These are phyloP conservation scores for Hortaea werneckii DNA, from an alignment of 2,329 filamentous ascomycete species.

Conservation along the genomic window DNA sequence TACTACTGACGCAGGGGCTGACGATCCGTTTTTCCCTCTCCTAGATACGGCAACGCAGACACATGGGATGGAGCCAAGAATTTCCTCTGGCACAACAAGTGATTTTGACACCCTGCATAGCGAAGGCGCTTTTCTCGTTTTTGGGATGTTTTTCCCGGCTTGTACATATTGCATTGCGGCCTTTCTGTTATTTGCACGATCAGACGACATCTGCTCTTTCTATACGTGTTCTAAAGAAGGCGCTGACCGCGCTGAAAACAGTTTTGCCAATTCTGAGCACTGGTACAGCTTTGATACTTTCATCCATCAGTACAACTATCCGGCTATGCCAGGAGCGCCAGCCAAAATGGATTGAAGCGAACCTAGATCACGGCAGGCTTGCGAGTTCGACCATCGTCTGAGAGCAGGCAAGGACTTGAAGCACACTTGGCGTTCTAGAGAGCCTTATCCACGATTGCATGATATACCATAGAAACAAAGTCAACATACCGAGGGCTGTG, in stretches of 20 bases:
- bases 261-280: conserved; percentile 10
- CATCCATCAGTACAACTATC: conserved; percentile 6
- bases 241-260: conserved; percentile 1
- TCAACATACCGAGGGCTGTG: too few relatives aligned
- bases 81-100: conserved; percentile 72
- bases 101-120: conserved; percentile 5
- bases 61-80: conserved; percentile 80
- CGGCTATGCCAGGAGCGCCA: conserved; percentile 5
- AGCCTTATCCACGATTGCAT: too few relatives aligned
- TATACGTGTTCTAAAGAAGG: background rate
- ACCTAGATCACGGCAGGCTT: background rate
- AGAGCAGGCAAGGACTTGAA: too few relatives aligned
- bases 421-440: background rate
- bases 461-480: too few relatives aligned
- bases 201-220: too few relatives aligned
- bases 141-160: background rate
- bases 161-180: conserved; percentile 3
- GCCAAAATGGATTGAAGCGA: conserved; percentile 6
- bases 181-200: background rate
- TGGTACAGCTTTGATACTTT: conserved; percentile 7
- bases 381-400: too few relatives aligned
- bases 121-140: background rate
- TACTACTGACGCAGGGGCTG: conserved; percentile 21
- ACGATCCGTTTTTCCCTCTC: conserved; percentile 15
- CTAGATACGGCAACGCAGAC: conserved; percentile 67